Base-by-base conservation (phyloP, 352 stramenopile genomes). In the Globisporangium canariense region DNA sequence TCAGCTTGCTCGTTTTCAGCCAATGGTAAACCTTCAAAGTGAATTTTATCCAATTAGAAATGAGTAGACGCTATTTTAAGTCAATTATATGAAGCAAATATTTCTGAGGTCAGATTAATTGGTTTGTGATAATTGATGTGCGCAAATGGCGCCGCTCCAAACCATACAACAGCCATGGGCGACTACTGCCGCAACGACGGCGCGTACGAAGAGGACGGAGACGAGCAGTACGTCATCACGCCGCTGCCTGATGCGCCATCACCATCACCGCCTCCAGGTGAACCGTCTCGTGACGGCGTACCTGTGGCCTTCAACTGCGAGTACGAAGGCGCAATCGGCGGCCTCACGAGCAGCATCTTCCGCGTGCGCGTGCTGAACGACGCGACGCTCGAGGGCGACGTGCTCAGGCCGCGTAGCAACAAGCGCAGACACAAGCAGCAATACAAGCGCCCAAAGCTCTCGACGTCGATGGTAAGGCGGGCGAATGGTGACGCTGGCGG, bases 281-380 rank as follows among this genome's bases (percentile, higher is more conserved):
- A 30, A 30, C 4, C 28, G 14, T 18, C 8, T 20, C 2, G 13
- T 10, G 3, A 14, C 46, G 0, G 20, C 25, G 2, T 28, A 28
- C 25, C 25, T 11, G 49, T 58, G 10, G 67, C 67, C 30, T 58
- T 79, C 6, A 73, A 81, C 20, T 71, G 64, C 38, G 71, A 78
- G 41, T 88, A 77, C 60, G 78, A 78, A 20, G 82, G 82, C n/a
- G 65, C 53, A 65, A 61, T 89, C 40, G 74, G 77, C 51, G 76
- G 73, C 0, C 78, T 83, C 56, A 34, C 83, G 58, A 59, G 68
- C 28, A 77, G 70, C 52, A 66, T 73, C 30, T 66, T 91, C 25
- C 63, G 71, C 13, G 22, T 91, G 36, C 72, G 69, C 6, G 78
- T 91, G 32, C 53, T 71, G 47, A 45, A 64, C 32, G 70, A 85